Conservation (phyloP, 306 rosid genomes). For the Hippophae gyantsensis region DNA sequence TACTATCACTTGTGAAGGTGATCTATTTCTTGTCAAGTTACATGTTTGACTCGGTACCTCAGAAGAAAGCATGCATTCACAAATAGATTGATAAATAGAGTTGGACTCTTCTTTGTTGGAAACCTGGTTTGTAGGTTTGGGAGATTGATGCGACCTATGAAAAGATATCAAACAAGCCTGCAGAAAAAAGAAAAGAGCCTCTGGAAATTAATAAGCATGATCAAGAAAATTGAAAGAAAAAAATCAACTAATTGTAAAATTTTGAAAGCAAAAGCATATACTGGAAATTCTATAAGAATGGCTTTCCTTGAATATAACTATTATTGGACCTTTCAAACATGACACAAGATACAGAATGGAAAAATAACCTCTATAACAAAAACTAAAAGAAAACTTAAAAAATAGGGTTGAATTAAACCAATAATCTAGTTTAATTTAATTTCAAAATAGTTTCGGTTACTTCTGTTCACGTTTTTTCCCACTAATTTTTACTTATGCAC, state of each 20-base stretch:
- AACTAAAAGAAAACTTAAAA: too few species aligned
- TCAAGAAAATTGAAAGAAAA: neutral
- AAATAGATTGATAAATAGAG: neutral
- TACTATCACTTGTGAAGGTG: neutral
- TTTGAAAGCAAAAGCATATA: neutral
- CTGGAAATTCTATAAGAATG: neutral
- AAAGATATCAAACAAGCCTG: slow-evolving; percentile 5
- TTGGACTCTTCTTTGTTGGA: neutral
- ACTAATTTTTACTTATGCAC: too few species aligned
- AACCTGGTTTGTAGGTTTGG: neutral
- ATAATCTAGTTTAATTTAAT: too few species aligned
- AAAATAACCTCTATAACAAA: neutral
- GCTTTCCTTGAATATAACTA: neutral
- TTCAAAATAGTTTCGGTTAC: too few species aligned
- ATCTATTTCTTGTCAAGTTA: neutral
- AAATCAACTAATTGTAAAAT: neutral
- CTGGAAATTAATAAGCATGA: neutral
- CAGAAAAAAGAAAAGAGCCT: neutral
- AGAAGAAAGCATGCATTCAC: neutral
- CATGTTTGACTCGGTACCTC: neutral
- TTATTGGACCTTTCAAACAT: neutral
- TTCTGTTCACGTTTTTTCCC: too few species aligned
- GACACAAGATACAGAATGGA: too few species aligned
- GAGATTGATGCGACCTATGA: slow-evolving; percentile 4
- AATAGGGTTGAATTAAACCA: too few species aligned